Percentiles rank a stretch among this genome's conserved stretches.
phyloP scores from a whole-genome alignment of 2,329 filamentous ascomycete genomes.

The Xylariomycetidae sp. region DNA sequence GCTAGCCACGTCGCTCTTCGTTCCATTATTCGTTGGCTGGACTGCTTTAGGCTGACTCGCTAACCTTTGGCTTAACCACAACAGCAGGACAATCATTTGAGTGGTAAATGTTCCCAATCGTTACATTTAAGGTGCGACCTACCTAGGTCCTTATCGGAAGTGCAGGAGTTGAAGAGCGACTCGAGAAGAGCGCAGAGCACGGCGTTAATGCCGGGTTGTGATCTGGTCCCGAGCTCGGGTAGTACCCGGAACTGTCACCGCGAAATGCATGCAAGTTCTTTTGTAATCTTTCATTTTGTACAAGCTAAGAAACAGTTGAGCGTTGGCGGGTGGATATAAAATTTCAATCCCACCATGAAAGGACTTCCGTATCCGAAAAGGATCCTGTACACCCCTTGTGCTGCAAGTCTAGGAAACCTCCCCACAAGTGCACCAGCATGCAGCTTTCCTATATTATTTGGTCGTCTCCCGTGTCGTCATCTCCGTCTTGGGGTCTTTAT shows the following conservation, averaged over 20 bases:
- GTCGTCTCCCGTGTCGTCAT: constrained; percentile 4
- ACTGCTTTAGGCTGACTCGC: no score
- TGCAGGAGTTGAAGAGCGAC: no score
- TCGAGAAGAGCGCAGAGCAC: no score
- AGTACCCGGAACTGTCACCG: not conserved
- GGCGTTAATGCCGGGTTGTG: no score
- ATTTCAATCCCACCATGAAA: constrained; percentile 23
- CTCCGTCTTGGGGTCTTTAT: constrained; percentile 18
- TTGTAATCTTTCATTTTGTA: constrained; percentile 30
- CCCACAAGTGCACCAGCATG: constrained; percentile 25
- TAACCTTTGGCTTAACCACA: no score
- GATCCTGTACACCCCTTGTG: constrained; percentile 25
- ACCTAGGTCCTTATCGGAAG: no score
- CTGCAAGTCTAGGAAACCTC: constrained; percentile 26
- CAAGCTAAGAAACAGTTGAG: constrained; percentile 25
- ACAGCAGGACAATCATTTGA: no score
- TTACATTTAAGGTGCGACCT: no score
- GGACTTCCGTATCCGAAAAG: constrained; percentile 24
- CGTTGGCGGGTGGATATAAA: constrained; percentile 21
- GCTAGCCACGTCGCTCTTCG: no score
- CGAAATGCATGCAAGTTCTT: constrained; percentile 6
- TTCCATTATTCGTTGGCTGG: no score
- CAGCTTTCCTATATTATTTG: constrained; percentile 17
- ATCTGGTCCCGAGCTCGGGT: not conserved
- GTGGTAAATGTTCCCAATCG: no score